These are phyloP conservation scores for Aspergillus flavus DNA, from an alignment of 2,329 filamentous ascomycete species.

Conservation along the genomic window DNA sequence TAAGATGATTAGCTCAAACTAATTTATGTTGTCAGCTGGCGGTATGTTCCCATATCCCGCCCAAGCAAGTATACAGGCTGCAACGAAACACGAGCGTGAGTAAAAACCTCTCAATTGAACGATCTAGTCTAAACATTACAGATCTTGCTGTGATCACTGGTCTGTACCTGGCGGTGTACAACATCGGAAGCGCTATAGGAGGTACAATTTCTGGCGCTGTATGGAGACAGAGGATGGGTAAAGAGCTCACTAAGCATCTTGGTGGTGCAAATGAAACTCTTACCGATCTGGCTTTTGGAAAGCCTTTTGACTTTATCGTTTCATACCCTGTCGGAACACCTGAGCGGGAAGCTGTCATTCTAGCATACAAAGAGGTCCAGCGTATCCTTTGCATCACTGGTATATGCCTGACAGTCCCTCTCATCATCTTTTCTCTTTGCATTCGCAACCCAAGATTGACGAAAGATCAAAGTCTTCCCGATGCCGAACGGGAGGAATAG, in stretches of 20 bases:
- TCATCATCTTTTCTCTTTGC: conserved; percentile 50
- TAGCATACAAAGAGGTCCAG: conserved; percentile 51
- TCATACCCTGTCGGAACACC: conserved; percentile 49
- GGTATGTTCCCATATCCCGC: conserved; percentile 62
- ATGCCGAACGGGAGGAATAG: conserved; percentile 33
- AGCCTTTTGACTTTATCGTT: conserved; percentile 43
- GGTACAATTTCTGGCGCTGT: conserved; percentile 64
- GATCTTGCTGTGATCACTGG: conserved; percentile 66
- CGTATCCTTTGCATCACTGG: conserved; percentile 54
- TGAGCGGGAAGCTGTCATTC: conserved; percentile 46
- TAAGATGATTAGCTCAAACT: background rate
- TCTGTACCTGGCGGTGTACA: conserved; percentile 65
- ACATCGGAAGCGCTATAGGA: conserved; percentile 63
- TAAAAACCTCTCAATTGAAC: background rate
- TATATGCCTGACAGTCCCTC: conserved; percentile 50
- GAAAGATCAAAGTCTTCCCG: conserved; percentile 49
- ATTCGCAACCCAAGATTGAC: conserved; percentile 51
- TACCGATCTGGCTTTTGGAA: conserved; percentile 44
- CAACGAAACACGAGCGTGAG: conserved; percentile 52
- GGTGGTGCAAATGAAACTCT: conserved; percentile 40
- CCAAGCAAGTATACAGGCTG: conserved; percentile 55
- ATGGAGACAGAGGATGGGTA: conserved; percentile 62
- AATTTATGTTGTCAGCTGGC: conserved; percentile 42
- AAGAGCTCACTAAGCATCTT: conserved; percentile 43
- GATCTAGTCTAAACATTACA: conserved; percentile 9